These are phyloP conservation scores for Zizania latifolia DNA, from an alignment of 176 grass and related monocot genomes.

Conservation along the genomic window DNA sequence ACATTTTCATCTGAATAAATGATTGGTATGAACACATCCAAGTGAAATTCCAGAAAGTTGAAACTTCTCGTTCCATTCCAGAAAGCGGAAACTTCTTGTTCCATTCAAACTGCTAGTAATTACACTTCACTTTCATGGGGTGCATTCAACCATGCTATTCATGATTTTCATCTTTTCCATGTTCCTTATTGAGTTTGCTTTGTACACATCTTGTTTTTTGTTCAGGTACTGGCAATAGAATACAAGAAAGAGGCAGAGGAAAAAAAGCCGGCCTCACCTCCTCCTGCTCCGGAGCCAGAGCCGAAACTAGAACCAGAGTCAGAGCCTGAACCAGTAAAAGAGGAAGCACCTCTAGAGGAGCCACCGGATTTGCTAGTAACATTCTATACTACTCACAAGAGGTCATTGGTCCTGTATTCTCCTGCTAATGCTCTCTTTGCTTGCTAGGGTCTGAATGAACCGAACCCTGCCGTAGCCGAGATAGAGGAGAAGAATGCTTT, in stretches of 20 bases:
- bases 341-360: constrained; percentile 44
- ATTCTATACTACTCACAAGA: not conserved
- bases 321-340: constrained; percentile 71
- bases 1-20: not conserved
- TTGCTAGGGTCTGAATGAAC: constrained; percentile 68
- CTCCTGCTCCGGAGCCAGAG: constrained; percentile 37
- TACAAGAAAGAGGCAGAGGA: constrained; percentile 88
- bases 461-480: constrained; percentile 45
- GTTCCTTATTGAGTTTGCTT: not conserved
- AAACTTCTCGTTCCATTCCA: not conserved
- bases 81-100: no score
- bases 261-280: constrained; percentile 48
- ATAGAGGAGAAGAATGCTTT: constrained; percentile 84
- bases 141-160: constrained; percentile 1
- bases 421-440: not conserved
- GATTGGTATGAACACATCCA: not conserved
- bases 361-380: constrained; percentile 89
- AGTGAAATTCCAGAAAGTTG: not conserved
- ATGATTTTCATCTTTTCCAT: not conserved
- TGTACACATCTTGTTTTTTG: constrained; percentile 20
- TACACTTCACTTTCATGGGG: not conserved
- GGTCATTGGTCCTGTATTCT: not conserved
- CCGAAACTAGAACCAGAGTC: constrained; percentile 42
- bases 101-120: not conserved
- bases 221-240: constrained; percentile 78